Percentiles rank a stretch among this genome's conserved stretches.
phyloP scores from a whole-genome alignment of 2,329 filamentous ascomycete species.

The Hymenoscyphus infarciens region DNA sequence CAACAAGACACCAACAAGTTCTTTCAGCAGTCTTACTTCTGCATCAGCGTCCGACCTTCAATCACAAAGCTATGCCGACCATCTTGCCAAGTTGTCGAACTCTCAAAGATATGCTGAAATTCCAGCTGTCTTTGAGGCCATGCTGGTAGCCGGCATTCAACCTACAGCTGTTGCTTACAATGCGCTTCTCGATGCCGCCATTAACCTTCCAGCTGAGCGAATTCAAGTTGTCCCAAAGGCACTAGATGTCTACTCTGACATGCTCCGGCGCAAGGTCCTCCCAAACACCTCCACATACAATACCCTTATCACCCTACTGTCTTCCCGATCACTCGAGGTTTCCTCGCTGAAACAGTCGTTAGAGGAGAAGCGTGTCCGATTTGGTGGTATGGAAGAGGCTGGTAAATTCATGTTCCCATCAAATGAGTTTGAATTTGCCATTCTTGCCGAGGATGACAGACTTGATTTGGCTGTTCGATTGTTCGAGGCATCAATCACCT shows the following conservation, averaged over 20 bases:
- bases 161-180: slow-evolving; percentile 90
- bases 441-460: slow-evolving; percentile 82
- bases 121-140: slow-evolving; percentile 82
- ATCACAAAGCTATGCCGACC: slow-evolving; percentile 69
- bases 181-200: slow-evolving; percentile 78
- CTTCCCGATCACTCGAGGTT: slow-evolving; percentile 76
- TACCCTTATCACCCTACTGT: slow-evolving; percentile 78
- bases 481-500: slow-evolving; percentile 70
- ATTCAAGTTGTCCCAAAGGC: slow-evolving; percentile 86
- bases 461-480: slow-evolving; percentile 81
- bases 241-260: slow-evolving; percentile 92
- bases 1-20: slow-evolving; percentile 48
- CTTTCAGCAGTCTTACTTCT: slow-evolving; percentile 49
- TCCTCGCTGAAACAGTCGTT: slow-evolving; percentile 67
- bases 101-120: slow-evolving; percentile 79
- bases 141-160: slow-evolving; percentile 77
- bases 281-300: slow-evolving; percentile 86
- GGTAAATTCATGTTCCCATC: slow-evolving; percentile 87
- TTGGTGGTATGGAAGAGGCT: slow-evolving; percentile 77
- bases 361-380: slow-evolving; percentile 79
- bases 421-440: slow-evolving; percentile 80
- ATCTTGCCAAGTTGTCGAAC: slow-evolving; percentile 70
- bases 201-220: slow-evolving; percentile 74
- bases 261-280: slow-evolving; percentile 79
- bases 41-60: slow-evolving; percentile 57